phyloP scores from a whole-genome alignment of 1,284 basidiomycete species.

The Tremellales sp. region DNA sequence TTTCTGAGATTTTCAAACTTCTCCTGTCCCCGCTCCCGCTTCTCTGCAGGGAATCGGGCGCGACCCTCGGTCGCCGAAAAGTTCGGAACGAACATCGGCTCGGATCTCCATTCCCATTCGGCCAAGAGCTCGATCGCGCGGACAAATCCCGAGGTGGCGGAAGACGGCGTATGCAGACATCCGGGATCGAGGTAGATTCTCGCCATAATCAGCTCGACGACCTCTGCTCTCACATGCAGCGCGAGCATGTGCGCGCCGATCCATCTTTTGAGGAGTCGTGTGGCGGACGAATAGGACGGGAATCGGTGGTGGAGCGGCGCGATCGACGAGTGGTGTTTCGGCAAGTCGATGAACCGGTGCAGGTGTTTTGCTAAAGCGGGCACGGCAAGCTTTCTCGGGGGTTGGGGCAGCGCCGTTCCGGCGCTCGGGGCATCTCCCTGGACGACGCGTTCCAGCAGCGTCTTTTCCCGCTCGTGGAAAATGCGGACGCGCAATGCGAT shows the following conservation, averaged over 20 bases:
- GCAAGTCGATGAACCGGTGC: constrained; percentile 68
- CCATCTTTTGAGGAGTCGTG: constrained; percentile 90
- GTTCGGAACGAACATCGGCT: constrained; percentile 54
- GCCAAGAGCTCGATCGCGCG: constrained; percentile 69
- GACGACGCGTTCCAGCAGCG: constrained; percentile 67
- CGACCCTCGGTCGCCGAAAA: constrained; percentile 44
- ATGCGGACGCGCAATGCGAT: constrained; percentile 83
- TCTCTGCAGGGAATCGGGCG: constrained; percentile 46
- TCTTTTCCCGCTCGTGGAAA: constrained; percentile 81
- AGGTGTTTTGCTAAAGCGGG: constrained; percentile 65
- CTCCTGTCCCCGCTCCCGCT: constrained; percentile 61
- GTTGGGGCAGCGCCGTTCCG: constrained; percentile 39
- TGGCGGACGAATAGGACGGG: constrained; percentile 75
- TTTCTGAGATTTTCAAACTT: constrained; percentile 47
- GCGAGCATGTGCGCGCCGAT: constrained; percentile 84
- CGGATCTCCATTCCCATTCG: constrained; percentile 71
- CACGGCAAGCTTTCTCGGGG: constrained; percentile 50
- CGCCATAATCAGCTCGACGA: constrained; percentile 79
- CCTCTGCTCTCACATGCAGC: constrained; percentile 55
- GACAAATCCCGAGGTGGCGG: constrained; percentile 67
- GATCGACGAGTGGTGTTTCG: constrained; percentile 81
- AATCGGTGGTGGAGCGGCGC: constrained; percentile 75
- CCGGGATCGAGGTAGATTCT: constrained; percentile 53
- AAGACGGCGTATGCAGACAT: constrained; percentile 46
- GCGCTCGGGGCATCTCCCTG: constrained; percentile 42